Conservation (phyloP, 768 basidiomycete species). For the Agaricus sinodeliciosus region DNA sequence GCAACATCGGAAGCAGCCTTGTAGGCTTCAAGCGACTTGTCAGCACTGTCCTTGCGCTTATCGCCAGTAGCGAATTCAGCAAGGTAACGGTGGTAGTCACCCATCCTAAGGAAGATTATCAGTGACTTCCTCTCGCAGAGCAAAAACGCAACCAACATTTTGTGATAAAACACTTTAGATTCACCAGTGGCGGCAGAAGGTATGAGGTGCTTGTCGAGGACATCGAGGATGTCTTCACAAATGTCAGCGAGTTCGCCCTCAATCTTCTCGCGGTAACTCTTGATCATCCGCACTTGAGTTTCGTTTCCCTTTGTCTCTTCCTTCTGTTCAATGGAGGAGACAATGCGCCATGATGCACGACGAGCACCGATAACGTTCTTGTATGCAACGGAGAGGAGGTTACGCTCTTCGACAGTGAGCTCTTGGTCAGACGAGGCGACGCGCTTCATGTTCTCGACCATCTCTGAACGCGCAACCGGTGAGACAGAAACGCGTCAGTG, state of each 20-base stretch:
- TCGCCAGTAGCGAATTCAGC: constrained; percentile 98
- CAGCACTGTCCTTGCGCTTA: constrained; percentile 94
- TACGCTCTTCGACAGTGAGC: constrained; percentile 97
- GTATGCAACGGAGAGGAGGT: constrained; percentile 95
- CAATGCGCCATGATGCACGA: constrained; percentile 96
- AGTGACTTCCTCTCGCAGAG: neutral
- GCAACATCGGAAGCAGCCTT: constrained; percentile 98
- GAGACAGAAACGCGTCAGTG: constrained; percentile 7
- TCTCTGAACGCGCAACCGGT: constrained; percentile 46
- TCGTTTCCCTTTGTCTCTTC: constrained; percentile 99
- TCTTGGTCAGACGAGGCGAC: constrained; percentile 98
- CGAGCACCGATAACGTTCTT: constrained; percentile 99
- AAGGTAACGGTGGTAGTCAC: constrained; percentile 98
- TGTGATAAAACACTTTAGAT: constrained; percentile 99
- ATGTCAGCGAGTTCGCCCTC: constrained; percentile 96
- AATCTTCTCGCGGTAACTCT: constrained; percentile 96
- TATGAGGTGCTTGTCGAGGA: constrained; percentile 96
- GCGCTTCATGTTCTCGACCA: constrained; percentile 99
- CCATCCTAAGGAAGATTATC: constrained; percentile 65
- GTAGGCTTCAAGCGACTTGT: constrained; percentile 96
- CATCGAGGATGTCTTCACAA: constrained; percentile 96
- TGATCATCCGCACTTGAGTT: constrained; percentile 94
- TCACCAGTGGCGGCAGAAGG: constrained; percentile 95
- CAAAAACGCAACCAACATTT: constrained; percentile 60
- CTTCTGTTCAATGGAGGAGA: constrained; percentile 98